A percentile compares a stretch with the other conserved stretches of the same genome.
phyloP scores from a whole-genome alignment of 2,329 filamentous ascomycete species.

The Metarhizium album region DNA sequence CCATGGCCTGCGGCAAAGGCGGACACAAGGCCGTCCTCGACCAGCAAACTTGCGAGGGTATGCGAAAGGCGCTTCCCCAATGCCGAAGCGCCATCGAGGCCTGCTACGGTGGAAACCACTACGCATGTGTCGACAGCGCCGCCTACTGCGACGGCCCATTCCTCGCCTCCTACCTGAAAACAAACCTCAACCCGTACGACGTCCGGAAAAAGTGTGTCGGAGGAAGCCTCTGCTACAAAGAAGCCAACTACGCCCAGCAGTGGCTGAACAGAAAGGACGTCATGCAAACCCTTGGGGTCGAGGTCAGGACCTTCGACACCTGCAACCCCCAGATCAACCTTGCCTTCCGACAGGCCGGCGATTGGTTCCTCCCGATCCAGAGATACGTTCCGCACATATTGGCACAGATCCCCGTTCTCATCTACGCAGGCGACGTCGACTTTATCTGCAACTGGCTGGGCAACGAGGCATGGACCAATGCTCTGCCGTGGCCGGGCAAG shows the following conservation, averaged over 20 bases:
- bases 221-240: slow-evolving; percentile 76
- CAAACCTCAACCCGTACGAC: slow-evolving; percentile 88
- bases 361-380: slow-evolving; percentile 98
- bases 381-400: slow-evolving; percentile 74
- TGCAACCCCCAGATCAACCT: slow-evolving; percentile 98
- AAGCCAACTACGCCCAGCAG: slow-evolving; percentile 72
- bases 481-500: slow-evolving; percentile 84
- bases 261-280: slow-evolving; percentile 80
- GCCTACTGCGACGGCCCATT: slow-evolving; percentile 51
- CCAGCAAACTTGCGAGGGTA: slow-evolving; percentile 64
- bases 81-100: slow-evolving; percentile 78
- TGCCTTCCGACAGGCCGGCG: slow-evolving; percentile 92
- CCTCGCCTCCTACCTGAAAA: slow-evolving; percentile 84
- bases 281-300: slow-evolving; percentile 75
- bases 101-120: slow-evolving; percentile 87
- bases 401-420: slow-evolving; percentile 81
- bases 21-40: slow-evolving; percentile 81
- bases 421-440: slow-evolving; percentile 84
- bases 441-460: slow-evolving; percentile 97
- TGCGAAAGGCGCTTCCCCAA: slow-evolving; percentile 83
- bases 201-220: slow-evolving; percentile 83
- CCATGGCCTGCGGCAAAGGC: slow-evolving; percentile 94
- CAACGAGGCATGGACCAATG: slow-evolving; percentile 89
- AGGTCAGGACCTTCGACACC: slow-evolving; percentile 78
- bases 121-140: slow-evolving; percentile 82